A percentile compares a stretch with the other conserved stretches of the same genome.
Evolutionary conservation across 1,284 basidiomycete species (phyloP).

Genomic region (Taiwanofungus camphoratus): DNA sequence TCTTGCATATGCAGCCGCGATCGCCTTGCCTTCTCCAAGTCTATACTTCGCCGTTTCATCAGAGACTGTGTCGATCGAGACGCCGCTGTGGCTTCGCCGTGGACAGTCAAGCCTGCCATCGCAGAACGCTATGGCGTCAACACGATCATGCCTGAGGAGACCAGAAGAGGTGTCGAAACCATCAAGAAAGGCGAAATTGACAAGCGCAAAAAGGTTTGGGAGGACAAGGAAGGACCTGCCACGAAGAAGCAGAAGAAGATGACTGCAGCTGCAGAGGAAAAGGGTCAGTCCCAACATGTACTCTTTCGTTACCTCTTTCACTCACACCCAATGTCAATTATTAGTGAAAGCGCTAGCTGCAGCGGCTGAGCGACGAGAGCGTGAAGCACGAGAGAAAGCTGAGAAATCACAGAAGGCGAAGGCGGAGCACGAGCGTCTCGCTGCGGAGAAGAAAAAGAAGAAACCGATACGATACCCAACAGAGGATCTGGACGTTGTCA

Average conservation of each 20-base stretch:
- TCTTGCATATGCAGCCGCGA: slow-evolving; percentile 62
- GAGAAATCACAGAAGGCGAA: slow-evolving; percentile 62
- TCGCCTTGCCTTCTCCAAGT: slow-evolving; percentile 91
- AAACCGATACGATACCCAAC: slow-evolving; percentile 84
- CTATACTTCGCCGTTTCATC: slow-evolving; percentile 92
- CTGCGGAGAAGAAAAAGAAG: slow-evolving; percentile 80
- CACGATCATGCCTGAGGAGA: slow-evolving; percentile 79
- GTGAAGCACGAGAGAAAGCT: slow-evolving; percentile 61
- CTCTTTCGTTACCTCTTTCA: slow-evolving; percentile 6
- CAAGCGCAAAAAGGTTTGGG: slow-evolving; percentile 85
- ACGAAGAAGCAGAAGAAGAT: slow-evolving; percentile 79
- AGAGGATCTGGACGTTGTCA: slow-evolving; percentile 76
- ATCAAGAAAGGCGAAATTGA: slow-evolving; percentile 85
- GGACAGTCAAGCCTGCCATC: slow-evolving; percentile 86
- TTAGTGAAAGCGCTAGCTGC: slow-evolving; percentile 32
- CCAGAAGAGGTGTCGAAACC: slow-evolving; percentile 71
- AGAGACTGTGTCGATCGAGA: slow-evolving; percentile 92
- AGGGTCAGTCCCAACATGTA: slow-evolving; percentile 41
- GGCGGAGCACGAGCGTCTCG: slow-evolving; percentile 64
- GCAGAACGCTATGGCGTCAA: slow-evolving; percentile 82
- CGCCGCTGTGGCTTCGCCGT: slow-evolving; percentile 87
- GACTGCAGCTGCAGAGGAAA: slow-evolving; percentile 63
- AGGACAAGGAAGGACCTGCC: slow-evolving; percentile 74
- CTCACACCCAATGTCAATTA: slow-evolving; percentile 2
- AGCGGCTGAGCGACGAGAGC: slow-evolving; percentile 54